Base-by-base conservation (phyloP, 257 asterid species). In the Nicotiana undulata region DNA sequence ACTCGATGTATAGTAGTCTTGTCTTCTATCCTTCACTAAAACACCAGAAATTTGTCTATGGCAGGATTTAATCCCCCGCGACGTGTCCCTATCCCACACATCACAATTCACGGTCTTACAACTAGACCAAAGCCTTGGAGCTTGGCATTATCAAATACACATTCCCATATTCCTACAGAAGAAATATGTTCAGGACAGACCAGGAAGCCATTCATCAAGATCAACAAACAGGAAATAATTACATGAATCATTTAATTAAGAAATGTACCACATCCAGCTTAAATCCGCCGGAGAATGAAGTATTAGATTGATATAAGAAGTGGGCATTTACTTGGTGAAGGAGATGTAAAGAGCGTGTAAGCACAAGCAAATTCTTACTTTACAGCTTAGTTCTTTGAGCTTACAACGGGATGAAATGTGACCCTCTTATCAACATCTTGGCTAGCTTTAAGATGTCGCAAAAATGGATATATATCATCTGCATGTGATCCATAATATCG, bases 401-500 rank as follows among this genome's bases (percentile, higher is more conserved):
- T 24, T 56, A 49, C 61, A 74, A 24, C 26, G 40, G 59, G 78
- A 49, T 15, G 16, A 24, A 49, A 15, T 49, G 26, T 0, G 24
- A 49, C 40, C 17, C 56, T 72, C 60, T 74, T 49, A 13, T 49
- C 61, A 24, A 56, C 61, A 74, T 49, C 78, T 74, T 13, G 24
- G 20, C 61, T 49, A 49, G 16, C 78, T 49, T 49, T 66, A 16
- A 87, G 87, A 66, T 26, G 31, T 44, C 34, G 90, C 83, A 93
- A 67, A 82, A 83, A 82, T 55, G 97, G 97, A 75, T 91, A 85
- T 79, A 93, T 28, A 80, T 81, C 80, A 85, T 87, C 88, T 29
- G 89, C 87, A 82, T 93, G 94, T 5, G 90, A 79, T 61, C 99
- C 99, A 83, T 92, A 95, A 79, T 92, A 86, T 40, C 87, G 89